Evolutionary conservation across 306 rosid genomes (phyloP).

Genomic region (Prunus armeniaca): DNA sequence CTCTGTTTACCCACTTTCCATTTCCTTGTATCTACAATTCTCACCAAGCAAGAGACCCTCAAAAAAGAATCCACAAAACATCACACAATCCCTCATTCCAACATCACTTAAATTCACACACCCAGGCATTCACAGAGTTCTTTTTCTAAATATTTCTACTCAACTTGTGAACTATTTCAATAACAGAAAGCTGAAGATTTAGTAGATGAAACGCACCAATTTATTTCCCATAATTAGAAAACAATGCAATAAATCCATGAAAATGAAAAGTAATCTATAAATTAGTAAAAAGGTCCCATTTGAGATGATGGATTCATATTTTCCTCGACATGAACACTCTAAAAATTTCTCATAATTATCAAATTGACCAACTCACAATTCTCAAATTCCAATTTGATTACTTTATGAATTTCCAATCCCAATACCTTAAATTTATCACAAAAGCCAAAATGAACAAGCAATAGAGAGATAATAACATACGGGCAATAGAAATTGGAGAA

Average conservation of each 20-base stretch:
- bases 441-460: background rate
- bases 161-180: background rate
- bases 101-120: background rate
- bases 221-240: background rate
- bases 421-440: background rate
- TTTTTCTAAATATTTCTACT: background rate
- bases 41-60: too few relatives aligned
- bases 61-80: background rate
- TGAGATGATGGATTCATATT: background rate
- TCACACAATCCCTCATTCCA: background rate
- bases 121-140: background rate
- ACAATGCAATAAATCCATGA: too few relatives aligned
- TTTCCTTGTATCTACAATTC: too few relatives aligned
- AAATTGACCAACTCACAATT: background rate
- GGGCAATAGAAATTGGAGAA: slow-evolving; percentile 96
- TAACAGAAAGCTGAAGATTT: background rate
- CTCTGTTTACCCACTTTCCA: too few relatives aligned
- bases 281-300: background rate
- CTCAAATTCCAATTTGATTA: background rate
- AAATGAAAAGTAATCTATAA: background rate
- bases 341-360: background rate
- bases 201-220: too few relatives aligned
- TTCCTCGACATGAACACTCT: background rate
- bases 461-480: slow-evolving; percentile 27
- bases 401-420: background rate